Conservation (phyloP, 148 eudicot genomes). For the Vaccinium myrtillus region DNA sequence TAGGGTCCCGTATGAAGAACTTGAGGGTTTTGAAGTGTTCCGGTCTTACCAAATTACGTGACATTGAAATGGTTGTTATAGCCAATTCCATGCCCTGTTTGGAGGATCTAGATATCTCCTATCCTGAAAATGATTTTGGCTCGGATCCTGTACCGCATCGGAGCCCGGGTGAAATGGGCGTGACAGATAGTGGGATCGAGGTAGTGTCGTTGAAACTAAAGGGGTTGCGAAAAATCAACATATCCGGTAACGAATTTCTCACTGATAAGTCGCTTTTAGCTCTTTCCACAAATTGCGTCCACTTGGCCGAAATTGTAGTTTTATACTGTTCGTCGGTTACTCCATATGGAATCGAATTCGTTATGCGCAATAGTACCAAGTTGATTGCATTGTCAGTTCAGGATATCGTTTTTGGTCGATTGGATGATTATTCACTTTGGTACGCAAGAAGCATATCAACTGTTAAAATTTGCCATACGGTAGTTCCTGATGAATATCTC, state of each 20-base stretch:
- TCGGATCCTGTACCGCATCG: too few species aligned
- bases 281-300: constrained; percentile 42
- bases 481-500: constrained; percentile 50
- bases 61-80: constrained; percentile 36
- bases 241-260: constrained; percentile 49
- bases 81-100: constrained; percentile 32
- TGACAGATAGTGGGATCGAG: constrained; percentile 57
- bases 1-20: constrained; percentile 1
- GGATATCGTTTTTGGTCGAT: too few species aligned
- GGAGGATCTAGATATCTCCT: constrained; percentile 51
- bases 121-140: constrained; percentile 11
- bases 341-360: too few species aligned
- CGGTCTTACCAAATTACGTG: constrained; percentile 22
- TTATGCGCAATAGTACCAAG: too few species aligned
- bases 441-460: constrained; percentile 23
- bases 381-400: too few species aligned
- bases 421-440: constrained; percentile 23
- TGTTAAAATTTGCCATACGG: constrained; percentile 38
- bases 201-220: constrained; percentile 37
- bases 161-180: not conserved
- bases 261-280: constrained; percentile 47
- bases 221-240: constrained; percentile 44
- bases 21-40: constrained; percentile 27
- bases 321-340: constrained; percentile 33
- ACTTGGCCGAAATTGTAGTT: constrained; percentile 46